Base-by-base conservation (phyloP, 371 early-diverging fungal species). In the Mortierella sp. region DNA sequence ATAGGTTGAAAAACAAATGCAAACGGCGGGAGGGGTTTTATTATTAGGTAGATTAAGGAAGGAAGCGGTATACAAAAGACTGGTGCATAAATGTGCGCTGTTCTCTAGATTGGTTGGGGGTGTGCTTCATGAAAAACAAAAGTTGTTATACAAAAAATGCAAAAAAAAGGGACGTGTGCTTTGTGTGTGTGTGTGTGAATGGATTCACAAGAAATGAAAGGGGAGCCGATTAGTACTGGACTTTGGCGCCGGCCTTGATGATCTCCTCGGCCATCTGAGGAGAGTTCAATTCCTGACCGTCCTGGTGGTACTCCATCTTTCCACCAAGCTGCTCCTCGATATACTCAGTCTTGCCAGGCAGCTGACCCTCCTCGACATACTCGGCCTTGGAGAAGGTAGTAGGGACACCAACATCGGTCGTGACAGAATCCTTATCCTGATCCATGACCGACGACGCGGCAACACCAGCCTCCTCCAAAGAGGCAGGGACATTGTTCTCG, bases 401-500 rank as follows among this genome's bases (percentile, higher is more conserved):
- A 41, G 65, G 10, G 21, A 24, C 65, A 38, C 41, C 65, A 14
- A 65, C 65, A 65, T 65, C 65, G 2, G 65, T 65, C 21, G 65
- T 65, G 38, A 65, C 41, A 7, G 65, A 65, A 38, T 65, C 65
- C 65, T 65, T 32, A 35, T 65, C 65, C 65, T 38, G 35, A 24
- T 65, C 65, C 0, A 16, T 65, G 21, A 29, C 29, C 27, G 10
- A 21, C 65, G 65, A 35, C 2, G 65, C 35, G 10, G 81, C 16
- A 24, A 77, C 21, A 35, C 84, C 83, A n/a, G 80, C 84, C 70
- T 83, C 80, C 44, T 83, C 84, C 72, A 83, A 65, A 0, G 80
- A 76, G 1, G 51, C 7, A 18, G 58, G 55, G 21, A 32, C 35
- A 21, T 56, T 71, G 29, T 41, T 70, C n/a, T n/a, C 16, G 2